These are phyloP conservation scores for Fusarium anguioides DNA, from an alignment of 2,329 filamentous ascomycete genomes.

Conservation along the genomic window DNA sequence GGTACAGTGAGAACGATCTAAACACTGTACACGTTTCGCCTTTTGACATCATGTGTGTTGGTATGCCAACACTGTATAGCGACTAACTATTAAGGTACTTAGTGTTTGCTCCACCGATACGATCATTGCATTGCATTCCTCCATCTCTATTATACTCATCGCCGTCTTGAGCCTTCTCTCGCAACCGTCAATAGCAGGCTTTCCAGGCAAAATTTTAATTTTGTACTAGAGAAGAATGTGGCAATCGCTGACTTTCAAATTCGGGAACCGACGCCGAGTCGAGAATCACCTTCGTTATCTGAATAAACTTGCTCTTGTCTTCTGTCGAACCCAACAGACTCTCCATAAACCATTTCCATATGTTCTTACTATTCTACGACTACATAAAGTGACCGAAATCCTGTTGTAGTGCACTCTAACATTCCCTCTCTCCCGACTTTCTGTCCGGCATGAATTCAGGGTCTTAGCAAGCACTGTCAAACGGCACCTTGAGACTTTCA, in stretches of 20 bases:
- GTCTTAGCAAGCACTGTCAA: background rate
- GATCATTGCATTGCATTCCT: constrained; percentile 31
- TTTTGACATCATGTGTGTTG: rapidly evolving
- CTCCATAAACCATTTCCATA: background rate
- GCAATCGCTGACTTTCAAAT: background rate
- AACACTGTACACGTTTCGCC: rapidly evolving
- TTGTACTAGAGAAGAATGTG: background rate
- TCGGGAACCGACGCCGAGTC: background rate
- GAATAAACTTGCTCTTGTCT: background rate
- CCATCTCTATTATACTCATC: constrained; percentile 4
- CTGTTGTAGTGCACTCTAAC: background rate
- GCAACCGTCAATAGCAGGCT: constrained; percentile 2
- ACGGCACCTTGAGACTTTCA: background rate
- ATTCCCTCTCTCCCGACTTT: background rate
- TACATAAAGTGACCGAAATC: background rate
- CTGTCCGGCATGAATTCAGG: background rate
- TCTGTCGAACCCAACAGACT: background rate
- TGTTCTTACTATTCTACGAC: background rate
- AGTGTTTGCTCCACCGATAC: constrained; percentile 1
- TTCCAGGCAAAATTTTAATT: background rate
- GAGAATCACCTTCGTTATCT: background rate
- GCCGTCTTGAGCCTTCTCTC: constrained; percentile 2
- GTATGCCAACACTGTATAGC: background rate
- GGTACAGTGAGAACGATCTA: rapidly evolving
- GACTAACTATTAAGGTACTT: too few relatives aligned